Evolutionary conservation across 345 rosid species (phyloP).

Genomic region (Aquilaria yunnanensis): DNA sequence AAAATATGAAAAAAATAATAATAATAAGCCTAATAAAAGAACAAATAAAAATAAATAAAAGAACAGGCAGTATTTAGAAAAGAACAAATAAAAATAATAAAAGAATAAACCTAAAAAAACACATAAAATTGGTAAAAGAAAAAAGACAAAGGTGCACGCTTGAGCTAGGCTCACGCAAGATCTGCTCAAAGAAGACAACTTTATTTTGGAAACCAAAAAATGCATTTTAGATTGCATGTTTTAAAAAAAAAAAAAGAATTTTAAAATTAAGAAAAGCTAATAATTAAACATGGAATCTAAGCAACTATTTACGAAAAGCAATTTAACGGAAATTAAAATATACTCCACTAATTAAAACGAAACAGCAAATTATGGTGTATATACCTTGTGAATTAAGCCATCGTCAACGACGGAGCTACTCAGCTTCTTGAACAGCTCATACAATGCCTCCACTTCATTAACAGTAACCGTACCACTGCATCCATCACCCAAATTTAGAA

Average conservation of each 20-base stretch:
- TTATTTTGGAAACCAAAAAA: neutral
- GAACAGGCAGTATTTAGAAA: too few species aligned
- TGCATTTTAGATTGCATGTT: neutral
- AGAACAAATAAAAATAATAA: too few species aligned
- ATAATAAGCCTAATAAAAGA: too few species aligned
- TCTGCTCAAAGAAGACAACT: neutral
- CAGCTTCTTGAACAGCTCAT: constrained; percentile 61
- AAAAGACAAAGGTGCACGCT: too few species aligned
- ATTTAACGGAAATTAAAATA: neutral
- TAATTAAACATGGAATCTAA: neutral
- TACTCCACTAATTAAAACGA: too few species aligned
- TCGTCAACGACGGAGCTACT: constrained; percentile 61
- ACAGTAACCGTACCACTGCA: constrained; percentile 42
- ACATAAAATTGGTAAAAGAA: too few species aligned
- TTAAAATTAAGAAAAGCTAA: neutral
- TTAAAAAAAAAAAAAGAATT: neutral
- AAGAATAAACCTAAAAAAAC: too few species aligned
- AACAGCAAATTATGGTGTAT: neutral
- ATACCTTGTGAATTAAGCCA: constrained; percentile 78
- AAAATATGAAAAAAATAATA: too few species aligned
- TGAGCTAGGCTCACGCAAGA: too few species aligned
- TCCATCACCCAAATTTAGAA: neutral
- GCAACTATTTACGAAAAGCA: neutral
- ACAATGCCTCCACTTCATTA: constrained; percentile 69
- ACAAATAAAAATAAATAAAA: too few species aligned